Evolutionary conservation across 1,284 basidiomycete genomes (phyloP), one percentile per base, ranked within the genome.

Genomic region (Marasmius fiardii): DNA sequence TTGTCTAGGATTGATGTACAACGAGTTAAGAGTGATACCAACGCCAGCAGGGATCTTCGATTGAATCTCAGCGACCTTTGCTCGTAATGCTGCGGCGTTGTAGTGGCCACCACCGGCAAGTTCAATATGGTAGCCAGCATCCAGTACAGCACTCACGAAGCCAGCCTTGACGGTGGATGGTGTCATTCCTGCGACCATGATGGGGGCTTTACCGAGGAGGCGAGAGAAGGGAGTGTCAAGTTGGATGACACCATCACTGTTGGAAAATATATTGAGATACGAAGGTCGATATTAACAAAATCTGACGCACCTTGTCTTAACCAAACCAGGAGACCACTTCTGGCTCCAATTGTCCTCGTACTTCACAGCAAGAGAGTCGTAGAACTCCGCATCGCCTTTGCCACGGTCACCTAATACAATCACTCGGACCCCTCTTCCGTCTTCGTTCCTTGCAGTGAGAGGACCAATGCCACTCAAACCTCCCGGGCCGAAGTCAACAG

Each of bases 161-260:
- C 93, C 93, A 51, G 89, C 89, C 67, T 94, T 89, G 60, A 98
- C 95, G 21, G 95, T 98, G 1, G 88, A 89, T 1, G 95, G 95
- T 0, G 95, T 97, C 97, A 99, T 99, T 62, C 96, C 97, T 49
- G 94, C 94, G 48, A 99, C 94, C 95, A 98, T 98, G 72, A 99
- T 89, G 18, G 96, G 96, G 1, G 96, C 86, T 75, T 98, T 98
- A 63, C 94, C 93, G 35, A 98, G 76, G 51, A 98, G 83, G 60
- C 96, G 91, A 54, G 95, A 97, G 81, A 97, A 96, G 5, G 94
- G 90, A 0, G 96, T 98, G 72, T 99, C 95, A 65, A 99, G 82
- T 68, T 95, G 88, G 55, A 98, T 76, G 61, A 85, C 88, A 48
- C 95, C 95, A 72, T 97, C 93, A 62, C 91, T 94, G 45, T 54